Conservation (phyloP, 192 early-diverging fungal genomes). For the Gaertneriomyces semiglobifer region DNA sequence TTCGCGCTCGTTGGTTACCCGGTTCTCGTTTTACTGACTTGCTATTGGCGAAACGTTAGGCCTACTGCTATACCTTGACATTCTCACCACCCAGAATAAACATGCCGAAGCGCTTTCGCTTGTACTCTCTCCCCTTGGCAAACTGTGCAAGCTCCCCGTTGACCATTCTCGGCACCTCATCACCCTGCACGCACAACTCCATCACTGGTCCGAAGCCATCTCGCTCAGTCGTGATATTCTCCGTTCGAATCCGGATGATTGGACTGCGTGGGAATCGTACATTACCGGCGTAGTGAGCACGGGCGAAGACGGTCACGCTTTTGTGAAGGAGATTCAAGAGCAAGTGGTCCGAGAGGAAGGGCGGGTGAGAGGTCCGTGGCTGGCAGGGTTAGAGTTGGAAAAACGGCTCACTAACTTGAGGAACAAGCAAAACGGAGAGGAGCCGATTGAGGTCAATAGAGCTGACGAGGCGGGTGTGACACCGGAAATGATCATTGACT, state of each 20-base stretch:
- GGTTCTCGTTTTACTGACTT: no score
- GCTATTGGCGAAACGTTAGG: slow-evolving; percentile 35
- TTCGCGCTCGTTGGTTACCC: no score
- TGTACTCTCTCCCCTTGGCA: slow-evolving; percentile 54
- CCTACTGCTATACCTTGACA: slow-evolving; percentile 70
- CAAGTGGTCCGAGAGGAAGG: slow-evolving; percentile 35
- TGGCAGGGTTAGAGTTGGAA: slow-evolving; percentile 67
- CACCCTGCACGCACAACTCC: no score
- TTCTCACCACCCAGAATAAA: slow-evolving; percentile 70
- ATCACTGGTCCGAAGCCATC: no score
- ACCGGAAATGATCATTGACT: slow-evolving; percentile 44
- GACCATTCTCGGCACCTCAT: no score
- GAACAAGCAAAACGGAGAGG: no score
- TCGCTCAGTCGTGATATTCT: no score
- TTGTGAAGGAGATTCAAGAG: slow-evolving; percentile 37
- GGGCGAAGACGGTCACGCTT: neutral
- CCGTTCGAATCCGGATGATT: no score
- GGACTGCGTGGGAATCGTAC: no score
- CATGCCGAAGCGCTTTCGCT: slow-evolving; percentile 61
- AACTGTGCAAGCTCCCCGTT: slow-evolving; percentile 40
- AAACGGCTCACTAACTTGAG: neutral
- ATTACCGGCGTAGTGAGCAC: no score
- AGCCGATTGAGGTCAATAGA: no score
- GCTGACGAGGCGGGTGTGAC: no score
- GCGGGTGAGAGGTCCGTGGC: slow-evolving; percentile 66